A percentile compares a stretch with the other conserved stretches of the same genome.
These are phyloP conservation scores for Neofusicoccum ribis DNA, from an alignment of 2,329 filamentous ascomycete species.

Conservation along the genomic window DNA sequence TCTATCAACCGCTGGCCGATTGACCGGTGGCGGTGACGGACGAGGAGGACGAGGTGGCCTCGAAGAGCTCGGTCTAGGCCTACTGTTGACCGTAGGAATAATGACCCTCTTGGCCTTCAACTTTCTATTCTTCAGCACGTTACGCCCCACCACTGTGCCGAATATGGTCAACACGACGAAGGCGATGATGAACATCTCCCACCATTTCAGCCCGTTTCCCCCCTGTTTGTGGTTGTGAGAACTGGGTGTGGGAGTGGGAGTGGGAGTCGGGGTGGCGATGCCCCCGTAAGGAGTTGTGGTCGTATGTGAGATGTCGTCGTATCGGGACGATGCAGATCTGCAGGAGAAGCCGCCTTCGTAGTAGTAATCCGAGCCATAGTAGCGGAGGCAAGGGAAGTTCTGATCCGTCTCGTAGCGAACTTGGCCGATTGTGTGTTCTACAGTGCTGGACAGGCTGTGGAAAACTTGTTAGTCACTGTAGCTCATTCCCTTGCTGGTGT, in stretches of 20 bases:
- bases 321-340: neutral
- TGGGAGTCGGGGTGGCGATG: neutral
- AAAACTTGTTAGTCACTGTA: neutral
- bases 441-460: neutral
- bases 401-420: neutral
- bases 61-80: no score
- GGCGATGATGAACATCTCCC: neutral
- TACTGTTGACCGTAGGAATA: neutral
- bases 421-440: neutral
- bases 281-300: neutral
- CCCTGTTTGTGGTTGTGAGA: neutral
- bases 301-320: neutral
- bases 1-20: neutral
- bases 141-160: neutral
- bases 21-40: neutral
- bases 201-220: neutral
- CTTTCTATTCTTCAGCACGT: neutral
- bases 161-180: neutral
- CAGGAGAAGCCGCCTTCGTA: constrained; percentile 9
- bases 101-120: neutral
- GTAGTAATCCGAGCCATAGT: neutral
- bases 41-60: no score
- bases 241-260: neutral
- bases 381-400: neutral
- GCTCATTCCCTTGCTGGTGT: neutral